A percentile compares a stretch with the other conserved stretches of the same genome.
phyloP scores from a whole-genome alignment of 805 yeast genomes.

The Candida germanica region DNA sequence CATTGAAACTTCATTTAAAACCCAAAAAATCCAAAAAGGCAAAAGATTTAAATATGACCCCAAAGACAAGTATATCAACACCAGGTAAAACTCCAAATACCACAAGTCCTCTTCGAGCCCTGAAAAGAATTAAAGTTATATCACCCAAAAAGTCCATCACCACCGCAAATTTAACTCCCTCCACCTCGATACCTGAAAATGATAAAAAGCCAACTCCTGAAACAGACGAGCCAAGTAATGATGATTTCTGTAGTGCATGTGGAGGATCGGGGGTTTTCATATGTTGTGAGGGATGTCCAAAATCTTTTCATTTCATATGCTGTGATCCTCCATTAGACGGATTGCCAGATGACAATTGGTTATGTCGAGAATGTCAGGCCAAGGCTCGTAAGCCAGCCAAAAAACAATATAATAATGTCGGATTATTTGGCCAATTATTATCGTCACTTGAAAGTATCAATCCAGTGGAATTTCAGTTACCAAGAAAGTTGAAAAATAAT shows the following conservation, averaged over 20 bases:
- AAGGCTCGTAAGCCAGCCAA: slow-evolving; percentile 29
- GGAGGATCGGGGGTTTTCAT: slow-evolving; percentile 85
- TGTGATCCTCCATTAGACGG: slow-evolving; percentile 87
- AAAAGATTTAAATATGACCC: background rate
- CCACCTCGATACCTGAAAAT: background rate
- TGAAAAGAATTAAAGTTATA: slow-evolving; percentile 28
- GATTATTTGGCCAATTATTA: slow-evolving; percentile 52
- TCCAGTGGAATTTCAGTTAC: slow-evolving; percentile 49
- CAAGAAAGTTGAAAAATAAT: slow-evolving; percentile 59
- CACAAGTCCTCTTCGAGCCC: slow-evolving; percentile 14
- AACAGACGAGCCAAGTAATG: slow-evolving; percentile 44
- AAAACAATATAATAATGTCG: slow-evolving; percentile 33
- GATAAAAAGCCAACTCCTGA: slow-evolving; percentile 3
- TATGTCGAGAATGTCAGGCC: slow-evolving; percentile 70
- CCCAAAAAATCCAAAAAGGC: background rate
- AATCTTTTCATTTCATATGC: slow-evolving; percentile 88
- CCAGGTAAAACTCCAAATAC: slow-evolving; percentile 3
- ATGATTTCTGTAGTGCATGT: slow-evolving; percentile 89
- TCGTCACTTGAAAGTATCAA: slow-evolving; percentile 63
- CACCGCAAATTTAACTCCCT: slow-evolving; percentile 5
- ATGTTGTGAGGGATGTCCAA: slow-evolving; percentile 93
- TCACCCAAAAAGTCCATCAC: slow-evolving; percentile 26
- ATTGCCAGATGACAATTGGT: slow-evolving; percentile 89
- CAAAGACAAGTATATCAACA: slow-evolving; percentile 8
- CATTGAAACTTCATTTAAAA: background rate